These are phyloP conservation scores for Podospora anserina DNA, from an alignment of 495 filamentous ascomycete genomes.

Conservation along the genomic window DNA sequence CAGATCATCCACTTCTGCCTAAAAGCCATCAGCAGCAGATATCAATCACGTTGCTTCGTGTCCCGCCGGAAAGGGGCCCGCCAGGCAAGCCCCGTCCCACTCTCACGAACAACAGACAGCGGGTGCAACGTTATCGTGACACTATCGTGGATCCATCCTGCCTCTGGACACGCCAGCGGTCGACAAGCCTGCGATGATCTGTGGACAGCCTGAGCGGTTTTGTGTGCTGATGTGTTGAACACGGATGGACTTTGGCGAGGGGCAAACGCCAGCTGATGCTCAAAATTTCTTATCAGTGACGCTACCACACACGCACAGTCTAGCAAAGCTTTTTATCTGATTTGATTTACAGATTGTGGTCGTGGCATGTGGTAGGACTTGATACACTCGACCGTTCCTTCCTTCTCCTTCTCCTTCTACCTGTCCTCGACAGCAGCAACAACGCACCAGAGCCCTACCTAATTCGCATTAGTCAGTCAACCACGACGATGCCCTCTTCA, in stretches of 20 bases:
- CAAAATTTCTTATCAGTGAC: background rate
- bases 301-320: no score
- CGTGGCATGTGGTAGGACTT: background rate
- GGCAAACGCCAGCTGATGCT: background rate
- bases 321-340: background rate
- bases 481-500: background rate
- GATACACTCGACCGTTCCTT: background rate
- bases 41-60: background rate
- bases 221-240: background rate
- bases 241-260: background rate
- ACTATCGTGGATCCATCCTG: background rate
- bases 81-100: background rate
- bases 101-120: background rate
- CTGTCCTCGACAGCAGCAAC: background rate
- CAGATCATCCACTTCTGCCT: background rate
- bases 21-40: background rate
- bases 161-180: background rate
- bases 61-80: background rate
- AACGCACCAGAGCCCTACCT: background rate
- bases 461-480: background rate
- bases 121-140: conserved; percentile 1
- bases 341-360: background rate
- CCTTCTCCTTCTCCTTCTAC: background rate
- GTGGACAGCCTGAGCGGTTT: background rate
- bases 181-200: background rate